Evolutionary conservation across 2,329 filamentous ascomycete genomes (phyloP).

Genomic region (Monosporascus ibericus): DNA sequence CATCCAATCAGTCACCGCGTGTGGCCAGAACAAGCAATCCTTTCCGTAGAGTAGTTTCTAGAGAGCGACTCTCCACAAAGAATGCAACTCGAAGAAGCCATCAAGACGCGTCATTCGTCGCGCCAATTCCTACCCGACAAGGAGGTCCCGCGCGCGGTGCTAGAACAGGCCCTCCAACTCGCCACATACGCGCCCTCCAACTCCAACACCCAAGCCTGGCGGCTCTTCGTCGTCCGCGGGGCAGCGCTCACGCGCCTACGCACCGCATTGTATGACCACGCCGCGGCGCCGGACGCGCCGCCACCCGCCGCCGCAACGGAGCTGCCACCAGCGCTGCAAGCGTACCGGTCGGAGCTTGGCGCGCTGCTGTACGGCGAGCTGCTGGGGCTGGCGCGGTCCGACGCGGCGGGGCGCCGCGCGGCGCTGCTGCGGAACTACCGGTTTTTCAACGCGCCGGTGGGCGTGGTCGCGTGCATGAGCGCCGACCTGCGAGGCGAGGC

Average conservation of each 20-base stretch:
- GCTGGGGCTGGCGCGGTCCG: conserved; percentile 10
- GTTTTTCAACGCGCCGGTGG: conserved; percentile 17
- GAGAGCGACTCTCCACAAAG: no score
- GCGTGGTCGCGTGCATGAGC: conserved; percentile 13
- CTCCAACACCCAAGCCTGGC: conserved; percentile 16
- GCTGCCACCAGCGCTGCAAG: conserved; percentile 4
- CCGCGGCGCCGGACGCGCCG: background rate
- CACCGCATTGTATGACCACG: conserved; percentile 1
- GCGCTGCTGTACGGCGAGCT: conserved; percentile 11
- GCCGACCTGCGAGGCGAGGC: conserved; percentile 3
- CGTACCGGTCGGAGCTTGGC: conserved; percentile 10
- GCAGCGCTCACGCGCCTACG: conserved; percentile 4
- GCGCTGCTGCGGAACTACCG: conserved; percentile 15
- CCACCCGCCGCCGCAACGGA: background rate
- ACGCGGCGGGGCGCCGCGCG: conserved; percentile 3
- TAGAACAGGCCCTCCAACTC: conserved; percentile 6
- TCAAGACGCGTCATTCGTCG: conserved; percentile 11
- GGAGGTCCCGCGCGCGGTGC: conserved; percentile 3
- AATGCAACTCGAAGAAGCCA: conserved; percentile 13
- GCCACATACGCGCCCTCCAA: conserved; percentile 13
- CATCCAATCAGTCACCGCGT: no score
- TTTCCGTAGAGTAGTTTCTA: no score
- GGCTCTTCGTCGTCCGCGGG: conserved; percentile 10
- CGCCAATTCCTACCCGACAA: conserved; percentile 6
- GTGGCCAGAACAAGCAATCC: no score